phyloP scores from a whole-genome alignment of 495 filamentous ascomycete species.

The Aspergillus olivimuriae region DNA sequence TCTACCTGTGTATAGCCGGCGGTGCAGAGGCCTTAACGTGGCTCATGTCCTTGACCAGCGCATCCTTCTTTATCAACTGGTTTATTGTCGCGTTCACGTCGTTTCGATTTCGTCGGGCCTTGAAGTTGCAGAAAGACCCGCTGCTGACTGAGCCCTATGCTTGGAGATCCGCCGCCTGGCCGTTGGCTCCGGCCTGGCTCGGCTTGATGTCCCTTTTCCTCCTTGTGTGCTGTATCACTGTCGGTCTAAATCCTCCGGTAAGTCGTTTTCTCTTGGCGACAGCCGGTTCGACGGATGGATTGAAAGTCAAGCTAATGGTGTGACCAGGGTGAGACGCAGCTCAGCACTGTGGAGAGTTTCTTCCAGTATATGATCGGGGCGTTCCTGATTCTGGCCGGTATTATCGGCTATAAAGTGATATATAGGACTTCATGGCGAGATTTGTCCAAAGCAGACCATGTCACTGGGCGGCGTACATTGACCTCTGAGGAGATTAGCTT shows the following conservation, averaged over 20 bases:
- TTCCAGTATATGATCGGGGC: conserved; percentile 27
- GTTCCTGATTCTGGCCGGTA: conserved; percentile 15
- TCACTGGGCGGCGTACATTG: conserved; percentile 9
- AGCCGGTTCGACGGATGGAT: too few relatives aligned
- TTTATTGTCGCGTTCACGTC: conserved; percentile 21
- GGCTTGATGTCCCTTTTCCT: conserved; percentile 9
- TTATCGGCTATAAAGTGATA: conserved; percentile 21
- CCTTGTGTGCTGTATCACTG: conserved; percentile 13
- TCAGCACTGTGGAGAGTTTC: conserved; percentile 19
- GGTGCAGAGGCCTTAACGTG: conserved; percentile 13
- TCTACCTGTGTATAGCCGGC: neutral
- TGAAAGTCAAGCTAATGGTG: neutral
- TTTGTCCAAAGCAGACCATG: conserved; percentile 13
- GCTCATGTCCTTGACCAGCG: conserved; percentile 22
- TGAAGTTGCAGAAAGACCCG: conserved; percentile 24
- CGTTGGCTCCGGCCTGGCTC: conserved; percentile 21
- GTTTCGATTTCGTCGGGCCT: conserved; percentile 22
- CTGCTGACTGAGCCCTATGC: conserved; percentile 19
- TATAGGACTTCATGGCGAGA: conserved; percentile 13
- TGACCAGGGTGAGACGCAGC: neutral
- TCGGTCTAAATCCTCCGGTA: conserved; percentile 8
- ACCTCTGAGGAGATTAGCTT: conserved; percentile 12
- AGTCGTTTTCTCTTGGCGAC: neutral
- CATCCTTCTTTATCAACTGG: conserved; percentile 28
- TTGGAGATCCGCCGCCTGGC: conserved; percentile 25